phyloP scores from a whole-genome alignment of 768 basidiomycete genomes.

The Xerocomellus amylosporus region DNA sequence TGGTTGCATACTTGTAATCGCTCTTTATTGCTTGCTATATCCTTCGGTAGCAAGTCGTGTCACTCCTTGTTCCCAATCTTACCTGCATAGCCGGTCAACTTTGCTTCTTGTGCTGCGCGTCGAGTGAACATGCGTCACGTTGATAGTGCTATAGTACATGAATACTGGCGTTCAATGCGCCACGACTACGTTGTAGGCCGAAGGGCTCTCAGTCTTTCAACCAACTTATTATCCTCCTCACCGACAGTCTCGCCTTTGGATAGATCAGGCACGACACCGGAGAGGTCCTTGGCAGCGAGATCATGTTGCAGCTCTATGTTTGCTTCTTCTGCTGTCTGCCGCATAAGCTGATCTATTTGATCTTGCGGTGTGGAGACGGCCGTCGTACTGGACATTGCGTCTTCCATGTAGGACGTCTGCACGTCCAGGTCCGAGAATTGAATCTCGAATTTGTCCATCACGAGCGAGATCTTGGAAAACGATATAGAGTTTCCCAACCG shows the following conservation, averaged over 20 bases:
- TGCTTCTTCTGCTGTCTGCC: constrained; percentile 95
- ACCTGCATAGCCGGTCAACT: neutral
- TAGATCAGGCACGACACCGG: constrained; percentile 55
- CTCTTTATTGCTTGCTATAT: constrained; percentile 20
- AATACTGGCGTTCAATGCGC: neutral
- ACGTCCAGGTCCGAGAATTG: constrained; percentile 98
- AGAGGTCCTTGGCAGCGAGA: constrained; percentile 62
- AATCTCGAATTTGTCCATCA: constrained; percentile 98
- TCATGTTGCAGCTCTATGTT: constrained; percentile 95
- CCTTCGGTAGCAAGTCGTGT: constrained; percentile 9
- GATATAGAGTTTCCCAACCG: neutral
- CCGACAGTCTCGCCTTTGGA: constrained; percentile 50
- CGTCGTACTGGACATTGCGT: constrained; percentile 90
- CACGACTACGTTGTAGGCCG: constrained; percentile 61
- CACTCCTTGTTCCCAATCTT: constrained; percentile 12
- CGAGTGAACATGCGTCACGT: neutral
- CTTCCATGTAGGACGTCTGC: constrained; percentile 97
- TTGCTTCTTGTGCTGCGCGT: neutral
- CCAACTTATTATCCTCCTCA: constrained; percentile 80
- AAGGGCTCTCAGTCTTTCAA: constrained; percentile 83
- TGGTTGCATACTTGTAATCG: constrained; percentile 15
- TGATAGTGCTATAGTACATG: constrained; percentile 11
- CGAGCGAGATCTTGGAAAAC: constrained; percentile 76
- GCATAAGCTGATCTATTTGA: constrained; percentile 89
- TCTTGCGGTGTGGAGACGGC: constrained; percentile 95